Evolutionary conservation across 345 rosid genomes (phyloP), one percentile per base, ranked within the genome.

Genomic region (Noccaea bulbosa): DNA sequence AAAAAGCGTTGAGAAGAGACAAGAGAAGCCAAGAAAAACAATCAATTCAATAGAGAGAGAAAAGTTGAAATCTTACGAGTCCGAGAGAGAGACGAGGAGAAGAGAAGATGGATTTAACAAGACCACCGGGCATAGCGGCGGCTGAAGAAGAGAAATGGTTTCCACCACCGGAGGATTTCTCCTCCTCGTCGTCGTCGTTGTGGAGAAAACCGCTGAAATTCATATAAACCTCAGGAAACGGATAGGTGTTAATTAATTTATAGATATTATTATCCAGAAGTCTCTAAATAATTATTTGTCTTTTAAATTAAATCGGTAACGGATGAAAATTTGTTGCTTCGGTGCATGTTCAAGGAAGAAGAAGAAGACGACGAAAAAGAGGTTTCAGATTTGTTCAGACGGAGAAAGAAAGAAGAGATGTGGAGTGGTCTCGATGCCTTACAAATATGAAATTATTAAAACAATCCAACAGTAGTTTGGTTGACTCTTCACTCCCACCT

Each of bases 401-500:
- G 11, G 40, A 34, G 67, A 50, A 54, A 34, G 60, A 50, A 54
- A 41, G 45, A 62, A 73, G 72, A 65, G 73, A 83, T 83, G 90
- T 85, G 96, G 89, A 89, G 54, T 76, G 54, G 30, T 83, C 79
- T 83, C 86, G 87, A n/a, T n/a, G 89, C 96, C 94, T 83, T 82
- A 83, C 90, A 84, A 79, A 73, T n/a, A 17, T 17, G 20, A 17
- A 17, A 17, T 17, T 17, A 17, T 17, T 17, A 17, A 75, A 41
- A 72, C 30, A 54, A 68, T 73, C 20, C 87, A 88, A 76, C 83
- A 81, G 80, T 45, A 62, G 73, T 50, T 70, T 57, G 78, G 93
- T 92, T 92, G 98, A 92, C 96, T 89, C 80, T 73, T 30, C 77
- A 74, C 68, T 65, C 48, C 35, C 39, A 12, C 2, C 60, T 27